phyloP scores from a whole-genome alignment of 2,329 filamentous ascomycete species.

The Colletotrichum eremochloae region DNA sequence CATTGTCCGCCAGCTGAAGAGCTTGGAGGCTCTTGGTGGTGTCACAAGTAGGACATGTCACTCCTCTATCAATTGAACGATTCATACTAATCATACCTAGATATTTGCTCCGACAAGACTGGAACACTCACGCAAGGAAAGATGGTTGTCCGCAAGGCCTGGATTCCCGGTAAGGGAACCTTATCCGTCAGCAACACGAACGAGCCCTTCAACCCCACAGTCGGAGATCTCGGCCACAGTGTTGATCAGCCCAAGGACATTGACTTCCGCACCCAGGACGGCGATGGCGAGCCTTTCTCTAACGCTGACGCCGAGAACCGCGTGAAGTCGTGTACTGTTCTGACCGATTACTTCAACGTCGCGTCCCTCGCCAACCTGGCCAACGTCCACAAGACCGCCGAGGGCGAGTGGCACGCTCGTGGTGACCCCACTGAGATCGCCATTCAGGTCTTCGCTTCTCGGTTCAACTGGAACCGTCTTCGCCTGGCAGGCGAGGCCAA shows the following conservation, averaged over 20 bases:
- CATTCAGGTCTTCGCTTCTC: conserved; percentile 79
- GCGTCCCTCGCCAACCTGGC: conserved; percentile 76
- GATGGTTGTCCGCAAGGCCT: conserved; percentile 68
- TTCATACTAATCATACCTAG: conserved; percentile 42
- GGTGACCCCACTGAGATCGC: conserved; percentile 81
- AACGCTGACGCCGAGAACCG: conserved; percentile 48
- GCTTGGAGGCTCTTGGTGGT: conserved; percentile 66
- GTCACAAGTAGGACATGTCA: conserved; percentile 53
- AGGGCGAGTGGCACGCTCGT: conserved; percentile 71
- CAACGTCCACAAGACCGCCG: conserved; percentile 66
- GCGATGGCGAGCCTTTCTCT: conserved; percentile 46
- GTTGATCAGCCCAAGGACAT: conserved; percentile 54
- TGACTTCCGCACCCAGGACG: conserved; percentile 46
- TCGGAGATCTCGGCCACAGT: conserved; percentile 60
- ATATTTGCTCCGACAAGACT: conserved; percentile 71
- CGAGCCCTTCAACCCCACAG: conserved; percentile 70
- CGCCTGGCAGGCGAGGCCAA: conserved; percentile 64
- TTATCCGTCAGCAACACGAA: conserved; percentile 63
- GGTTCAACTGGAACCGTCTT: conserved; percentile 74
- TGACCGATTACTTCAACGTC: conserved; percentile 71
- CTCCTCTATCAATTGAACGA: not conserved
- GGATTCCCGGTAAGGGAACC: conserved; percentile 62
- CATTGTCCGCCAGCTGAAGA: conserved; percentile 65
- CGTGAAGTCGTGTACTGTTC: conserved; percentile 52
- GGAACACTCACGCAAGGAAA: conserved; percentile 67